Evolutionary conservation across 352 stramenopile species (phyloP).

Genomic region (Globisporangium ultimum): DNA sequence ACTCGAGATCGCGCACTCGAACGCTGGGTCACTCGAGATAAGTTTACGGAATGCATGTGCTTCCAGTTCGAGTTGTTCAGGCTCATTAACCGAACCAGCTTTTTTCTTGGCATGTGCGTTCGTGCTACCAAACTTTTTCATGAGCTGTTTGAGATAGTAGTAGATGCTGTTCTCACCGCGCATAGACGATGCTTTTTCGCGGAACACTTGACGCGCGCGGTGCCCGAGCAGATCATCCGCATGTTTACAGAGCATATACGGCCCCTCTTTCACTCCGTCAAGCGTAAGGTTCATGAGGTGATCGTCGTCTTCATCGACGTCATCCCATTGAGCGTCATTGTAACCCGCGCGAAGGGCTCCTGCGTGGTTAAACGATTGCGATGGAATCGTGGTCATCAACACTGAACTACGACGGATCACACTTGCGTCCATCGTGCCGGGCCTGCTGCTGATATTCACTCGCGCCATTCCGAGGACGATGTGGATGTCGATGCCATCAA

Average conservation of each 20-base stretch:
- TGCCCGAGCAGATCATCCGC: conserved; percentile 80
- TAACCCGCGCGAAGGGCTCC: too few species aligned
- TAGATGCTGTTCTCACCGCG: conserved; percentile 80
- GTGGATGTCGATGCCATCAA: neutral
- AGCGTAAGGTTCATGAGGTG: conserved; percentile 67
- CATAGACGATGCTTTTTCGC: conserved; percentile 81
- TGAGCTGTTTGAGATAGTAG: conserved; percentile 84
- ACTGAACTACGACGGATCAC: neutral
- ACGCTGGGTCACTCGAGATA: conserved; percentile 72
- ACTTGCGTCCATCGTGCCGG: neutral
- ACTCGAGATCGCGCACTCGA: conserved; percentile 62
- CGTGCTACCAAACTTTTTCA: conserved; percentile 58
- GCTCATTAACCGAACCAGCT: conserved; percentile 19
- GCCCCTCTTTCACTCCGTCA: conserved; percentile 69
- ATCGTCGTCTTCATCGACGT: conserved; percentile 23
- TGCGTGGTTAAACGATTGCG: neutral
- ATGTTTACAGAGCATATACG: conserved; percentile 85
- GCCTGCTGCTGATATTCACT: neutral
- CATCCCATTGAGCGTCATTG: neutral
- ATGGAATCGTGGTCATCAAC: neutral
- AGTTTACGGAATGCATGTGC: conserved; percentile 76
- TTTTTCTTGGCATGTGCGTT: conserved; percentile 37
- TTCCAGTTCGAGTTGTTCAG: conserved; percentile 51
- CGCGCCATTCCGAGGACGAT: neutral
- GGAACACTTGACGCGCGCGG: conserved; percentile 75